These are phyloP conservation scores for Tulasnella sp. DNA, from an alignment of 768 basidiomycete genomes.

Conservation along the genomic window DNA sequence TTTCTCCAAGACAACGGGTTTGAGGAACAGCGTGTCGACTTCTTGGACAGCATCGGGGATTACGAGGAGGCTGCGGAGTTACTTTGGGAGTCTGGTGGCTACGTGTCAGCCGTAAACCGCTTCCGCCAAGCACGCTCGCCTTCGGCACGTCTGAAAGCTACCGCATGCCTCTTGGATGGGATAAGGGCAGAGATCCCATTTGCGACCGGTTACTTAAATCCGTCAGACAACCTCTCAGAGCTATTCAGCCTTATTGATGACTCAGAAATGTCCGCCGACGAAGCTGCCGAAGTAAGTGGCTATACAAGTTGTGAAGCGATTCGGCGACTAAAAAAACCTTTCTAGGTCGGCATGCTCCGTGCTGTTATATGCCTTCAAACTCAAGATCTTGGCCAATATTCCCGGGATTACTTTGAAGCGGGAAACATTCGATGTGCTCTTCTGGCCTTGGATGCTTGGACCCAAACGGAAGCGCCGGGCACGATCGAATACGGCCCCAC, in stretches of 20 bases:
- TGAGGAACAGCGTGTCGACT: slow-evolving; percentile 52
- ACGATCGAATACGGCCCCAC: not conserved
- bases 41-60: slow-evolving; percentile 52
- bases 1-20: slow-evolving; percentile 61
- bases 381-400: not conserved
- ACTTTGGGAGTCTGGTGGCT: slow-evolving; percentile 52
- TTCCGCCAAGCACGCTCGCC: not conserved
- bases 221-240: not conserved
- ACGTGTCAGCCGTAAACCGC: not conserved
- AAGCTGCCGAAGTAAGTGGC: not conserved
- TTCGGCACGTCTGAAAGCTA: not conserved
- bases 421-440: not conserved
- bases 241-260: not conserved
- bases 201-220: not conserved
- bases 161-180: not conserved
- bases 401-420: not conserved
- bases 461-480: not conserved
- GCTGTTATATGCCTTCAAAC: not conserved
- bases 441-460: not conserved
- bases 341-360: not conserved
- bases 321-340: not conserved
- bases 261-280: not conserved
- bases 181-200: not conserved
- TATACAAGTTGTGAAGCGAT: no score
- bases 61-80: slow-evolving; percentile 57